Conservation (phyloP, 805 yeast genomes). For the Aciculoconidium aculeatum region DNA sequence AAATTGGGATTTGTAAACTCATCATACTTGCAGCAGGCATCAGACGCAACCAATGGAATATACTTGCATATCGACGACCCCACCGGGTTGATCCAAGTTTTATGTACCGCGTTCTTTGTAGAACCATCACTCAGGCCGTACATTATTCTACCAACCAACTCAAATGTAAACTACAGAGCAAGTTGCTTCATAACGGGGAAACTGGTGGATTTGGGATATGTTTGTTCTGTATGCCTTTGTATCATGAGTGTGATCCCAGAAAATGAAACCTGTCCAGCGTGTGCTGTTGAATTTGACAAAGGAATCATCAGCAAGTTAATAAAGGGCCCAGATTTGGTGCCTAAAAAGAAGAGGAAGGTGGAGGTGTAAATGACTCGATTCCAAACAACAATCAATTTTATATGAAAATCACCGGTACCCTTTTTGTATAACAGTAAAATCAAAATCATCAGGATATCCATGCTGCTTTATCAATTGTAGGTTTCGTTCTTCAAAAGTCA, state of each 20-base stretch:
- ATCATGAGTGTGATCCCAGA: slow-evolving; percentile 66
- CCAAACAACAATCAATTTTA: background rate
- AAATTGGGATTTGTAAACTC: slow-evolving; percentile 60
- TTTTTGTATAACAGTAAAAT: slow-evolving; percentile 25
- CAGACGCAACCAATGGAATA: slow-evolving; percentile 91
- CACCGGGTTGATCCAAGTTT: slow-evolving; percentile 74
- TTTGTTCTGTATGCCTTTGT: slow-evolving; percentile 91
- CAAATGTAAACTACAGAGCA: slow-evolving; percentile 88
- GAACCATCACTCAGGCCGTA: slow-evolving; percentile 80
- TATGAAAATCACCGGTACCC: no score
- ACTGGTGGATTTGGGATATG: slow-evolving; percentile 88
- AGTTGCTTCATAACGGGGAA: slow-evolving; percentile 89
- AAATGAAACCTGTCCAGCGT: slow-evolving; percentile 72
- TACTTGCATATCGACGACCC: slow-evolving; percentile 67
- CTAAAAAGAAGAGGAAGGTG: slow-evolving; percentile 31
- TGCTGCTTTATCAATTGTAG: slow-evolving; percentile 48
- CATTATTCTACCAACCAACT: slow-evolving; percentile 73
- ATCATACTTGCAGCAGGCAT: slow-evolving; percentile 89
- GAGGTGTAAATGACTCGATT: slow-evolving; percentile 7
- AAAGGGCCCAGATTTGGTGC: slow-evolving; percentile 52
- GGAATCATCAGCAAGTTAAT: slow-evolving; percentile 51
- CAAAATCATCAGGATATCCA: slow-evolving; percentile 36
- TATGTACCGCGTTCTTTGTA: slow-evolving; percentile 74
- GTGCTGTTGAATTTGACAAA: slow-evolving; percentile 72
- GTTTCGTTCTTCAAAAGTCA: slow-evolving; percentile 29